phyloP scores from a whole-genome alignment of 495 filamentous ascomycete species.

The Penicillium maclennaniae region DNA sequence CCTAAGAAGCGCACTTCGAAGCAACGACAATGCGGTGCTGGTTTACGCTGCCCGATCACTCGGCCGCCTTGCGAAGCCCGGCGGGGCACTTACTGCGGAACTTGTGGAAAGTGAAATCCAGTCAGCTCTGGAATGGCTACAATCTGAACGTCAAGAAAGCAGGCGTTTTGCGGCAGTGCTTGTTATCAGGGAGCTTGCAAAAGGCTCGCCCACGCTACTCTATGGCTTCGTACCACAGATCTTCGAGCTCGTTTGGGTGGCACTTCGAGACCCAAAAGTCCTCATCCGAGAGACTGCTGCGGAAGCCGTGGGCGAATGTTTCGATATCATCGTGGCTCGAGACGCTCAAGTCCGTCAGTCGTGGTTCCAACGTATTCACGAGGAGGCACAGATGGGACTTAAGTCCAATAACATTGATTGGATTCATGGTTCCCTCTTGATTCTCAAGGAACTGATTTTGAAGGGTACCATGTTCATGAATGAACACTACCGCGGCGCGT shows the following conservation, averaged over 20 bases:
- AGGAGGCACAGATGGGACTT: slow-evolving; percentile 75
- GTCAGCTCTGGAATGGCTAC: slow-evolving; percentile 89
- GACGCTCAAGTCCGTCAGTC: slow-evolving; percentile 78
- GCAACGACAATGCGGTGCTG: slow-evolving; percentile 84
- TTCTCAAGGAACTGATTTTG: slow-evolving; percentile 82
- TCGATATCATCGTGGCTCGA: slow-evolving; percentile 87
- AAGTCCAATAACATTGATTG: slow-evolving; percentile 74
- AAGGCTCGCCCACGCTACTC: slow-evolving; percentile 87
- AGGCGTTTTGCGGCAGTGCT: slow-evolving; percentile 88
- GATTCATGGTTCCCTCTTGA: slow-evolving; percentile 87
- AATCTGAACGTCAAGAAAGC: slow-evolving; percentile 90
- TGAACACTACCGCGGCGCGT: slow-evolving; percentile 77
- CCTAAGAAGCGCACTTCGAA: slow-evolving; percentile 80
- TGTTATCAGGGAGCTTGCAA: slow-evolving; percentile 81
- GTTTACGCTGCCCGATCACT: slow-evolving; percentile 81
- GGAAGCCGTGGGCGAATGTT: slow-evolving; percentile 86
- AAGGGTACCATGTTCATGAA: slow-evolving; percentile 99
- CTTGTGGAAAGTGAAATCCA: slow-evolving; percentile 96
- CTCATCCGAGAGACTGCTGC: slow-evolving; percentile 88
- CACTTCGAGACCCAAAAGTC: slow-evolving; percentile 80
- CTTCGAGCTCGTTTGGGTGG: slow-evolving; percentile 93
- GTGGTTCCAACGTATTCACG: slow-evolving; percentile 84
- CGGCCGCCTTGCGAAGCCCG: slow-evolving; percentile 84
- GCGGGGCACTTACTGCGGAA: slow-evolving; percentile 91
- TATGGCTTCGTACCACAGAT: slow-evolving; percentile 87